Base-by-base conservation (phyloP, 768 basidiomycete genomes). In the Galerina marginata region DNA sequence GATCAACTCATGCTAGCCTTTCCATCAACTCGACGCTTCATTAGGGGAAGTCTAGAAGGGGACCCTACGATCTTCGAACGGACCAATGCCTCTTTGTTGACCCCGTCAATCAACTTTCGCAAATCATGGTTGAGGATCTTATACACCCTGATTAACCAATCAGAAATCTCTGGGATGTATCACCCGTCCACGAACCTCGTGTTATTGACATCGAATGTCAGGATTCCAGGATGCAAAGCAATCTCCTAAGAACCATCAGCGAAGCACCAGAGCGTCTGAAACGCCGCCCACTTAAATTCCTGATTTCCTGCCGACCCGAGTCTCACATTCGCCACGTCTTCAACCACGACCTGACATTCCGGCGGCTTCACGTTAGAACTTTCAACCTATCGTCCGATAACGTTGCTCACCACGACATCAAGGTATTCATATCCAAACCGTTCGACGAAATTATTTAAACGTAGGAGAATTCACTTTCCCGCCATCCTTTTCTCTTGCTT, bases 231-330 rank as follows among this genome's bases (percentile, higher is more conserved):
- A 23, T 62, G 3, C 59, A 65, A 39, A 40, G 25, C 25, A 47
- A 60, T 16, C 25, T 66, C 12, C 39, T 68, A 11, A 39, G 45
- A 11, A 20, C 49, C 37, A 23, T 65, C 29, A 57, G 50, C 29
- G 42, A 58, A 36, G 54, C 56, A 12, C 38, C 52, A 11, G 50
- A 53, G 23, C 45, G 53, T 23, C 46, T 60, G 4, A 36, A 46
- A n/a, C 20, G 20, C 20, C 33, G 58, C 9, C 62, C 59, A 10
- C 43, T 69, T 29, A 57, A 59, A n/a, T 66, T 69, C 38, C 42
- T 69, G 0, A 62, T 69, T 37, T 42, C 65, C 14, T 63, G 65
- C 20, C 63, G 65, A 20, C 67, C 65, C 1, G 67, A 69, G 51
- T 50, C 59, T 12, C 58, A 66, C 20, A 67, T 69, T 38, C 23